Conservation (phyloP, 768 basidiomycete genomes). For the Strobilomyces confusus region DNA sequence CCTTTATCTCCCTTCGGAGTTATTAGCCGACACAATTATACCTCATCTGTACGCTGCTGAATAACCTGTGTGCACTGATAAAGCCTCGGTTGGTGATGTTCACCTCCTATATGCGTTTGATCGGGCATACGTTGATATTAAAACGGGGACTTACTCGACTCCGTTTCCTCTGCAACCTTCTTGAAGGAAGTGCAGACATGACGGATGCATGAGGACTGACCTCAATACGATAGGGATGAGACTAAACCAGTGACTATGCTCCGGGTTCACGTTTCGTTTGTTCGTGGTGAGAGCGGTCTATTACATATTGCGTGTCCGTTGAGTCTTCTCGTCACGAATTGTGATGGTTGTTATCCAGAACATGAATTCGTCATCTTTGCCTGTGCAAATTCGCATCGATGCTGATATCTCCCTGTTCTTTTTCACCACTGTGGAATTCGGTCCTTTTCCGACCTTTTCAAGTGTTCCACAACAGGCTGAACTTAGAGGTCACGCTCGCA, state of each 20-base stretch:
- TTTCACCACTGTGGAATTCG: too few relatives aligned
- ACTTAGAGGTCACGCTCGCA: too few relatives aligned
- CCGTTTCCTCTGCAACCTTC: neutral
- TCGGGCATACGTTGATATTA: neutral
- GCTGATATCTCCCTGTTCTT: too few relatives aligned
- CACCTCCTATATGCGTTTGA: neutral
- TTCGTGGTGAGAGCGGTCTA: neutral
- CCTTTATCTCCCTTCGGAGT: slow-evolving; percentile 3
- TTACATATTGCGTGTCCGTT: neutral
- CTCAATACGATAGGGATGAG: too few relatives aligned
- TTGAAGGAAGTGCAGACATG: too few relatives aligned
- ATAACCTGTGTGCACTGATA: neutral
- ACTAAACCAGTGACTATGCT: too few relatives aligned
- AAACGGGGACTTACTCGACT: neutral
- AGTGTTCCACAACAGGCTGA: neutral
- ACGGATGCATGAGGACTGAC: too few relatives aligned
- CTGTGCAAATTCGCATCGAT: slow-evolving; percentile 4
- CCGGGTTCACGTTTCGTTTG: too few relatives aligned
- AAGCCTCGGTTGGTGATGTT: too few relatives aligned
- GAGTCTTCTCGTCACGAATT: neutral
- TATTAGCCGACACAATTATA: neutral
- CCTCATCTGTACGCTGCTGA: neutral
- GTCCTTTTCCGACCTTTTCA: neutral
- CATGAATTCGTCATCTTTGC: neutral
- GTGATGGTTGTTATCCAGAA: neutral